These are phyloP conservation scores for Citrullus amarus DNA, from an alignment of 306 rosid species.

Conservation along the genomic window DNA sequence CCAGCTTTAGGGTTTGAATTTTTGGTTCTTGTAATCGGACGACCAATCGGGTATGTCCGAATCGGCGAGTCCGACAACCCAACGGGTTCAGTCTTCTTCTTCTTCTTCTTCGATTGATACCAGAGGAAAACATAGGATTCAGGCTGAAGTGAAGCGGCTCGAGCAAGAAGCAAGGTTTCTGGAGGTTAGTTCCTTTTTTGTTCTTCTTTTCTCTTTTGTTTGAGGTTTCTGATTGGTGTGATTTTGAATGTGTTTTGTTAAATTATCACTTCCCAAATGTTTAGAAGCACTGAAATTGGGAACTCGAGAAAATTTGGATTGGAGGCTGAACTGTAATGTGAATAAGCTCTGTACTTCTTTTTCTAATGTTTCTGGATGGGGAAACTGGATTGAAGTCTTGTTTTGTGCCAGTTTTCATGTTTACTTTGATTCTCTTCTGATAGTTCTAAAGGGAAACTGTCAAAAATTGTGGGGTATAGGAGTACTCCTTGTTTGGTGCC, in stretches of 20 bases:
- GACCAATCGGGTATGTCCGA: constrained; percentile 60
- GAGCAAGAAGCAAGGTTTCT: constrained; percentile 87
- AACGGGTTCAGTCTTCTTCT: constrained; percentile 56
- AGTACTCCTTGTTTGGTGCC: not conserved
- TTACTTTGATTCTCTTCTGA: not conserved
- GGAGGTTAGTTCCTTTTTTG: constrained; percentile 37
- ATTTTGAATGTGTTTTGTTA: not conserved
- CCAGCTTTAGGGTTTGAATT: not conserved
- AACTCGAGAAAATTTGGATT: not conserved
- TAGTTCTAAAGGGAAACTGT: not conserved
- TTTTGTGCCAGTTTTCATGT: not conserved
- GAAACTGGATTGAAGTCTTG: not conserved
- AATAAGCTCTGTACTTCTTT: not conserved
- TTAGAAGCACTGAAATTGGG: not conserved
- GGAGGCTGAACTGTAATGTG: not conserved
- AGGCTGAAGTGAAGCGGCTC: constrained; percentile 77
- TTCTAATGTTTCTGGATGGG: not conserved
- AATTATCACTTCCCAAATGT: not conserved
- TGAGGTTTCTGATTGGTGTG: not conserved
- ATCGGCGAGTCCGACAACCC: constrained; percentile 43
- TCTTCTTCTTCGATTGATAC: constrained; percentile 60
- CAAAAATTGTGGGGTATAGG: not conserved
- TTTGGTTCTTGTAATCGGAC: constrained; percentile 5
- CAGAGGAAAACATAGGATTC: constrained; percentile 89
- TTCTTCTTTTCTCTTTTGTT: not conserved